A percentile compares a stretch with the other conserved stretches of the same genome.
phyloP scores from a whole-genome alignment of 257 asterid genomes.

The Apocynum venetum region DNA sequence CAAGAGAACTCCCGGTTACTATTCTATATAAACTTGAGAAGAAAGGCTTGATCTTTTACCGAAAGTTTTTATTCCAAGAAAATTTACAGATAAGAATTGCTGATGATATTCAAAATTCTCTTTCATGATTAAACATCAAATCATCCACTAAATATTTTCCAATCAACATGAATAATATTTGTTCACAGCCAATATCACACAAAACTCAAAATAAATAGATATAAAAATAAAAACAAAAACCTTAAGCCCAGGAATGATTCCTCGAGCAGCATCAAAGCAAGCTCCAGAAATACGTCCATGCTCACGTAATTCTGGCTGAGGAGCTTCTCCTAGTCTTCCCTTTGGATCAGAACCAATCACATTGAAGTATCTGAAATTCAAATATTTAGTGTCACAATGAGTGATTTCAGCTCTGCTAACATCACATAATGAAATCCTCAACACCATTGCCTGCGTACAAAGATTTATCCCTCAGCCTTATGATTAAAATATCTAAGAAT shows the following conservation, averaged over 20 bases:
- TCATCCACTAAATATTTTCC: background rate
- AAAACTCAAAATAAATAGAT: background rate
- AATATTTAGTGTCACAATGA: constrained; percentile 11
- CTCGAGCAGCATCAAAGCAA: constrained; percentile 94
- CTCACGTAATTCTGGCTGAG: constrained; percentile 83
- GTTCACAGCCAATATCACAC: background rate
- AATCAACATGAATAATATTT: background rate
- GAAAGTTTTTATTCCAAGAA: background rate
- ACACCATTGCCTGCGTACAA: background rate
- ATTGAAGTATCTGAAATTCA: constrained; percentile 39
- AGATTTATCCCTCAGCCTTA: constrained; percentile 3
- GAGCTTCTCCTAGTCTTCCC: constrained; percentile 97
- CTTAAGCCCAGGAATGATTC: constrained; percentile 78
- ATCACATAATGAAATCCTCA: background rate
- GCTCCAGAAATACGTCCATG: constrained; percentile 95
- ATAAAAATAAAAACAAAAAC: constrained; percentile 24
- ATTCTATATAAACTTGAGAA: background rate
- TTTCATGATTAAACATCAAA: background rate
- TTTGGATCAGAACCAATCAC: constrained; percentile 75
- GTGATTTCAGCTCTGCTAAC: constrained; percentile 3
- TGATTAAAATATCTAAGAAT: background rate
- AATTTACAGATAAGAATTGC: background rate
- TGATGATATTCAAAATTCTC: background rate
- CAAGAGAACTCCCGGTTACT: background rate
- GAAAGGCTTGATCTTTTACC: background rate